Percentiles rank a stretch among this genome's conserved stretches.
These are phyloP conservation scores for Wickerhamiella azymoides DNA, from an alignment of 805 yeast genomes.

Conservation along the genomic window DNA sequence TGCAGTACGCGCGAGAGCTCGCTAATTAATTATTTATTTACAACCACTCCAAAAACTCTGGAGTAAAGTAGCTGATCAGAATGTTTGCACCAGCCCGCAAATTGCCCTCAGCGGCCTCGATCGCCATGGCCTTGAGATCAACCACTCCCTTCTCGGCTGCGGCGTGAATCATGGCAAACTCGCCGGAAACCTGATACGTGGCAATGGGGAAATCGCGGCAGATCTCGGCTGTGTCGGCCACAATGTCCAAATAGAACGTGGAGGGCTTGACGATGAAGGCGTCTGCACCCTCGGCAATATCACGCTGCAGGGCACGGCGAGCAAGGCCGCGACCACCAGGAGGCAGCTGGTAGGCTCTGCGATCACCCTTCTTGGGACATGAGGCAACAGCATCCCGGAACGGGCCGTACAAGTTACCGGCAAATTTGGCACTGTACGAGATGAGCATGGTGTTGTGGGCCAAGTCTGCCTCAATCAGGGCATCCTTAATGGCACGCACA, in stretches of 20 bases:
- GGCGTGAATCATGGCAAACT: slow-evolving; percentile 94
- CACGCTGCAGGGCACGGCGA: slow-evolving; percentile 76
- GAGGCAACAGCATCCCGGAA: slow-evolving; percentile 97
- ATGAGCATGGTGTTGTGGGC: slow-evolving; percentile 82
- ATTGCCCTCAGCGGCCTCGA: slow-evolving; percentile 82
- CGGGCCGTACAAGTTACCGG: slow-evolving; percentile 88
- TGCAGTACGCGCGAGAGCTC: not conserved
- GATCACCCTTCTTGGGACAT: slow-evolving; percentile 77
- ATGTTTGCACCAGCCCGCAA: slow-evolving; percentile 92
- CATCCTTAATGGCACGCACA: slow-evolving; percentile 71
- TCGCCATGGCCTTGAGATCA: slow-evolving; percentile 62
- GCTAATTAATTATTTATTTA: not conserved
- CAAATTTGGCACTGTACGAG: slow-evolving; percentile 90
- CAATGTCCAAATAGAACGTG: slow-evolving; percentile 83
- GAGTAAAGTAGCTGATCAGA: slow-evolving; percentile 85
- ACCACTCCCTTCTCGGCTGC: slow-evolving; percentile 92
- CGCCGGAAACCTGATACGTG: slow-evolving; percentile 95
- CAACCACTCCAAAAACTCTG: slow-evolving; percentile 91
- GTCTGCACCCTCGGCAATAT: slow-evolving; percentile 85
- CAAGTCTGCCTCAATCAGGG: slow-evolving; percentile 62
- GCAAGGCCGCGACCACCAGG: slow-evolving; percentile 89
- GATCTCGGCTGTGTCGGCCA: slow-evolving; percentile 72
- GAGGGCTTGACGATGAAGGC: slow-evolving; percentile 93
- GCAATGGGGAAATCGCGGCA: slow-evolving; percentile 80
- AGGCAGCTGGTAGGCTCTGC: slow-evolving; percentile 87